Evolutionary conservation across 2,329 filamentous ascomycete genomes (phyloP), one percentile per base, ranked within the genome.

Genomic region (Aspergillus tubingensis): DNA sequence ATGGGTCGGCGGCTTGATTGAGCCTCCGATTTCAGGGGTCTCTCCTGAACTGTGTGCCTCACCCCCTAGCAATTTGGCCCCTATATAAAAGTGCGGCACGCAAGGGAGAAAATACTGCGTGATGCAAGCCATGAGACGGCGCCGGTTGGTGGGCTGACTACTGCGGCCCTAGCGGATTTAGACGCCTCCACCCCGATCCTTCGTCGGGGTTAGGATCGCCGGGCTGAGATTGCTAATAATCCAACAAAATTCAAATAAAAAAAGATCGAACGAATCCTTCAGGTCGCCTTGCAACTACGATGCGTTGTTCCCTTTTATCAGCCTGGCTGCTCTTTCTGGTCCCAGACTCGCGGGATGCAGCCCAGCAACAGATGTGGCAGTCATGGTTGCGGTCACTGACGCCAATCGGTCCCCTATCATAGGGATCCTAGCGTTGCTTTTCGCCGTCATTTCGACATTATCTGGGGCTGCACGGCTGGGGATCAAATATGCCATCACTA

Each of bases 381-480:
- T 36, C 21, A 54, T 54, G 52, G 15, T 41, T 13, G 38, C 25
- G 19, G 52, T 54, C 25, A 54, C 52, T 8, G 38, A 43, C 15
- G 19, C 23, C 11, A 54, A 54, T 21, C 52, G 52, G n/a, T 41
- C 52, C 2, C 52, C 52, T 15, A 17, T 54, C 23, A 54, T 54
- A 8, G 52, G 52, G 17, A 44, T 54, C 15, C 23, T 54, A 3
- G 38, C 52, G n/a, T 54, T 38, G 52, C 38, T 54, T 13, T 32
- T 54, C 13, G 11, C 43, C 13, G 52, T 54, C 1, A 44, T 54
- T 19, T 25, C 52, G 23, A 30, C 15, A 11, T 30, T 54, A n/a
- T 23, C 52, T 13, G 52, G 52, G n/a, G 23, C 23, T 19, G 38
- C 36, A 23, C 52, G 52, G n/a, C 52, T 54, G 10, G 10, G 23